These are phyloP conservation scores for Lyophyllum atratum DNA, from an alignment of 768 basidiomycete species.

Conservation along the genomic window DNA sequence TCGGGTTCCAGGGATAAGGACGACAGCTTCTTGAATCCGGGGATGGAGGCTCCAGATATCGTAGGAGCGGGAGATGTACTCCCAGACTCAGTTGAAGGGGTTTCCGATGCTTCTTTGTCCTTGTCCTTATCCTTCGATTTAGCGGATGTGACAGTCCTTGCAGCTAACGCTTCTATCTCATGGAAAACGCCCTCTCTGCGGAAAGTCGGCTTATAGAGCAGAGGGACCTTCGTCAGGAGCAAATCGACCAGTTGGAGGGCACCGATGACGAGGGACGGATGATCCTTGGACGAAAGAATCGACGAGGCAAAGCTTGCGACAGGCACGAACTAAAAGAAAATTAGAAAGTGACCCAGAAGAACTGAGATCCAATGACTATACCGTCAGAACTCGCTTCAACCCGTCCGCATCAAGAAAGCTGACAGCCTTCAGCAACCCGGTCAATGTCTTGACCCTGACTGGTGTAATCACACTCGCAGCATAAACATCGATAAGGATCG, in stretches of 20 bases:
- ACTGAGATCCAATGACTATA: slow-evolving; percentile 36
- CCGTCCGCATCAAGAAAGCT: slow-evolving; percentile 83
- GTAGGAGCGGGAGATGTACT: slow-evolving; percentile 36
- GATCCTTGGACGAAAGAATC: slow-evolving; percentile 90
- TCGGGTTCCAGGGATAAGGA: slow-evolving; percentile 77
- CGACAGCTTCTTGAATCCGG: slow-evolving; percentile 70
- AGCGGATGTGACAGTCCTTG: slow-evolving; percentile 55
- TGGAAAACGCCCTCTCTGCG: slow-evolving; percentile 95
- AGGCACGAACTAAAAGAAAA: slow-evolving; percentile 73
- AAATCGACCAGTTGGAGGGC: slow-evolving; percentile 94
- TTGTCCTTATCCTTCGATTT: slow-evolving; percentile 52
- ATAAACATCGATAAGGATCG: slow-evolving; percentile 97
- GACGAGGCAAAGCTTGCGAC: slow-evolving; percentile 95
- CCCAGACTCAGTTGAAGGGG: slow-evolving; percentile 43
- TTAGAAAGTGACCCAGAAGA: slow-evolving; percentile 6
- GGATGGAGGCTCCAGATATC: slow-evolving; percentile 45
- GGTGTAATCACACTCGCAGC: slow-evolving; percentile 93
- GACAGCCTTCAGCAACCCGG: slow-evolving; percentile 86
- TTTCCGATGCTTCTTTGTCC: slow-evolving; percentile 33
- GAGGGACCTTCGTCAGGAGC: slow-evolving; percentile 79
- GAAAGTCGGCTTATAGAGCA: slow-evolving; percentile 86
- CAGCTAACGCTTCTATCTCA: slow-evolving; percentile 82
- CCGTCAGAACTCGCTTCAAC: slow-evolving; percentile 75
- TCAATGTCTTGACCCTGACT: slow-evolving; percentile 86
- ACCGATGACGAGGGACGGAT: slow-evolving; percentile 80